Percentiles rank a stretch among this genome's conserved stretches.
phyloP scores from a whole-genome alignment of 2,329 filamentous ascomycete genomes.

The Ascocoryne sarcoides region DNA sequence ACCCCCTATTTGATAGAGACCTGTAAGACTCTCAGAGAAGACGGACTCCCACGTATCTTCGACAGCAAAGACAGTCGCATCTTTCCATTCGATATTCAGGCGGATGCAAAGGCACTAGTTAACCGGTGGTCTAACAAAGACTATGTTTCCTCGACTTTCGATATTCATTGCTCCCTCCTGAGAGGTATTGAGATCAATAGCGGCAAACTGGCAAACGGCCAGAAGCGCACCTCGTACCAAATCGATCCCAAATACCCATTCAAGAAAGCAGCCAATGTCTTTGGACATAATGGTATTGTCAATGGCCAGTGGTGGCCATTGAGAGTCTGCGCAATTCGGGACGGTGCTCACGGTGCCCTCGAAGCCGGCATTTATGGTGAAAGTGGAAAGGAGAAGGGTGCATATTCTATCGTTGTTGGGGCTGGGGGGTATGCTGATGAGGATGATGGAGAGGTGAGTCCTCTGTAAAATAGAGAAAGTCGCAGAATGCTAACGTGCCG shows the following conservation, averaged over 20 bases:
- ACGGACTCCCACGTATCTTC: no score
- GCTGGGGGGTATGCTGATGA: constrained; percentile 37
- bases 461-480: not conserved
- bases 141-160: no score
- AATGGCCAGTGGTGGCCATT: constrained; percentile 43
- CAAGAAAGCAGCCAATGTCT: constrained; percentile 12
- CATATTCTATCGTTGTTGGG: constrained; percentile 43
- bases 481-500: not conserved
- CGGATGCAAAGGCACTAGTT: constrained; percentile 38
- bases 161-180: constrained; percentile 37
- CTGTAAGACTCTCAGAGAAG: no score
- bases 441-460: constrained; percentile 35
- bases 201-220: constrained; percentile 9
- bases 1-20: no score
- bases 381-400: constrained; percentile 31
- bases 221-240: constrained; percentile 8
- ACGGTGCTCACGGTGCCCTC: constrained; percentile 41
- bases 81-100: constrained; percentile 38
- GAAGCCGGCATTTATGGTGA: constrained; percentile 43
- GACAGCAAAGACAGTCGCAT: constrained; percentile 16
- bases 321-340: constrained; percentile 39
- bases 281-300: constrained; percentile 26
- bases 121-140: constrained; percentile 33
- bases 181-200: constrained; percentile 22
- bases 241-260: constrained; percentile 6